These are phyloP conservation scores for Musa troglodytarum DNA, from an alignment of 176 grass and related monocot genomes.

Conservation along the genomic window DNA sequence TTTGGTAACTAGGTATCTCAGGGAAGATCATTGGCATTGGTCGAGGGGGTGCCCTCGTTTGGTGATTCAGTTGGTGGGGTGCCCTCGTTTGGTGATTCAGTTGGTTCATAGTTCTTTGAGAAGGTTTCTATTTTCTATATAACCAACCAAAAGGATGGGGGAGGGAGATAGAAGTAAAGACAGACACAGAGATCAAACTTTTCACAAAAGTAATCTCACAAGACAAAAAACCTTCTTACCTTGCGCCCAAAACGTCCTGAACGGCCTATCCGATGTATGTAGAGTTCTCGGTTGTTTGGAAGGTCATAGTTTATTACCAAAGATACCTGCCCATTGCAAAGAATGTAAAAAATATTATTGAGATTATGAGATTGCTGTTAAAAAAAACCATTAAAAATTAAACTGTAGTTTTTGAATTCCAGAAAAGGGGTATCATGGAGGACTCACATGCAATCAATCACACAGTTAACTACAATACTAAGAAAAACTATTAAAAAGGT, in stretches of 20 bases:
- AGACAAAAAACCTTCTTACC: conserved; percentile 25
- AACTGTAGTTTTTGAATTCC: no score
- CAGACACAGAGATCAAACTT: background rate
- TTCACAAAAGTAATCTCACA: background rate
- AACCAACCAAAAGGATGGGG: no score
- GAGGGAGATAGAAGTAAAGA: background rate
- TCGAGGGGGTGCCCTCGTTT: no score
- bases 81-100: no score
- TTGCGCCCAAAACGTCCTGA: conserved; percentile 95
- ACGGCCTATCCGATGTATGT: conserved; percentile 94
- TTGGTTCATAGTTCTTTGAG: no score
- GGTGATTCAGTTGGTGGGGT: no score
- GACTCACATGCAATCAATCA: background rate
- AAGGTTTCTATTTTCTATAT: no score
- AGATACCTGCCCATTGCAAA: conserved; percentile 55
- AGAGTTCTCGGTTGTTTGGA: conserved; percentile 94
- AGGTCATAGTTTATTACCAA: conserved; percentile 98
- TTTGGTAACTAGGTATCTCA: no score
- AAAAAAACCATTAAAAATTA: no score
- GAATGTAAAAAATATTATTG: background rate
- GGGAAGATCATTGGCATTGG: no score
- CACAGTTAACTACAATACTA: background rate
- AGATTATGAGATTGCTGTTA: background rate
- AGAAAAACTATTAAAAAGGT: background rate
- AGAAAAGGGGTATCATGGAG: background rate